Percentiles rank a stretch among this genome's conserved stretches.
These are phyloP conservation scores for Sutorius australiensis DNA, from an alignment of 768 basidiomycete species.

Conservation along the genomic window DNA sequence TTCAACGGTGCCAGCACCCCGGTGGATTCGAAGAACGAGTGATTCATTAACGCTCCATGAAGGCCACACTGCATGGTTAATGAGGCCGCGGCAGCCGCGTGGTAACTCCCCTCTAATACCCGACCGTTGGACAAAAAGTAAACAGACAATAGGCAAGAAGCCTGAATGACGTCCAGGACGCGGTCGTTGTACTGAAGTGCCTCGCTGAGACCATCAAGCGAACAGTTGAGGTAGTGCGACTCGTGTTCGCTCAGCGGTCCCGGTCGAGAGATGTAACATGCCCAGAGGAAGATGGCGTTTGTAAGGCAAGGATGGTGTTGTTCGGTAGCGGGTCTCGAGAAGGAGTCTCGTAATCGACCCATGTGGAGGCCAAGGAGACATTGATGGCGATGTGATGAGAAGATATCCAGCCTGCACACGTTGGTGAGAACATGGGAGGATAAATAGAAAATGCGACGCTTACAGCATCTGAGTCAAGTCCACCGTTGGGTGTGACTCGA, in stretches of 20 bases:
- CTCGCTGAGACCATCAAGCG: constrained; percentile 60
- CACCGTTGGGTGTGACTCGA: constrained; percentile 45
- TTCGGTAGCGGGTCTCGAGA: constrained; percentile 49
- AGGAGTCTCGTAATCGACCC: constrained; percentile 58
- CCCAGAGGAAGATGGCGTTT: constrained; percentile 81
- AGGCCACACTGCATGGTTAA: constrained; percentile 73
- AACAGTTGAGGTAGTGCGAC: constrained; percentile 61
- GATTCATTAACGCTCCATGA: constrained; percentile 40
- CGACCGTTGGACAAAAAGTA: constrained; percentile 79
- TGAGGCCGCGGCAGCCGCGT: constrained; percentile 69
- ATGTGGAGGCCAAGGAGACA: constrained; percentile 69
- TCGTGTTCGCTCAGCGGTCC: constrained; percentile 69
- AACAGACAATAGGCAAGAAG: constrained; percentile 68
- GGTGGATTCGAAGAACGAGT: constrained; percentile 33
- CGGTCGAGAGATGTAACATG: constrained; percentile 74
- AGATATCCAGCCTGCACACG: constrained; percentile 61
- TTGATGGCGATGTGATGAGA: constrained; percentile 71
- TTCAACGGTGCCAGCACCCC: constrained; percentile 38
- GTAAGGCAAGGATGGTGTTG: constrained; percentile 74
- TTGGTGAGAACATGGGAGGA: constrained; percentile 4
- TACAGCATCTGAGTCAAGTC: constrained; percentile 70
- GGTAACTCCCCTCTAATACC: constrained; percentile 73
- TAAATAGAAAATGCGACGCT: constrained; percentile 22
- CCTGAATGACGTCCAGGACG: constrained; percentile 69
- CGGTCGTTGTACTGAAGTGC: constrained; percentile 55